These are phyloP conservation scores for Escovopsis sp. DNA, from an alignment of 2,329 filamentous ascomycete genomes.

Conservation along the genomic window DNA sequence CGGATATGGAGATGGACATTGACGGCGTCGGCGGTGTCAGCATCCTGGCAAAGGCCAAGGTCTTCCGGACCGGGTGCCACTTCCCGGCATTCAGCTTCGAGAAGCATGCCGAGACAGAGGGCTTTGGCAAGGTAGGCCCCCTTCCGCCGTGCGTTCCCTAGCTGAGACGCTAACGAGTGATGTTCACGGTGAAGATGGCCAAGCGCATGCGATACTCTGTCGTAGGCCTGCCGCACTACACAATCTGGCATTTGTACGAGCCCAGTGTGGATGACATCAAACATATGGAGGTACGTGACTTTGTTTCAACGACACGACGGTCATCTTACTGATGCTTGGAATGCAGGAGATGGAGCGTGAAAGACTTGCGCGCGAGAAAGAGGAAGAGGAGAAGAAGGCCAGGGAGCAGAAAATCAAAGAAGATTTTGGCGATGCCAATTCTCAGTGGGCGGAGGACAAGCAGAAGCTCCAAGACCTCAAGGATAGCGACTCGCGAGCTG, in stretches of 20 bases:
- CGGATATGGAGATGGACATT: slow-evolving; percentile 99
- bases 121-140: slow-evolving; percentile 76
- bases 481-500: slow-evolving; percentile 1
- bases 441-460: slow-evolving; percentile 87
- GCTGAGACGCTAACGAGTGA: neutral
- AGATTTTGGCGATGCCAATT: slow-evolving; percentile 59
- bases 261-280: slow-evolving; percentile 94
- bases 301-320: neutral
- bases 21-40: slow-evolving; percentile 96
- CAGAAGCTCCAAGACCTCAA: slow-evolving; percentile 53
- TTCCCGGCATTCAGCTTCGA: slow-evolving; percentile 98
- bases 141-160: too few relatives aligned
- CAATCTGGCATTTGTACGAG: slow-evolving; percentile 98
- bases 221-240: slow-evolving; percentile 90
- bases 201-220: slow-evolving; percentile 93
- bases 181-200: slow-evolving; percentile 55
- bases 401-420: slow-evolving; percentile 60
- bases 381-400: slow-evolving; percentile 53
- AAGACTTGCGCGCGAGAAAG: slow-evolving; percentile 61
- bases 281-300: slow-evolving; percentile 65
- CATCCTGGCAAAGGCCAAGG: slow-evolving; percentile 88
- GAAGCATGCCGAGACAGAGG: slow-evolving; percentile 96
- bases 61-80: slow-evolving; percentile 89
- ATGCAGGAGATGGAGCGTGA: slow-evolving; percentile 82
- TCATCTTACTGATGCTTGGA: neutral